Evolutionary conservation across 179 eudicot genomes (phyloP), one percentile per base, ranked within the genome.

Genomic region (Patellifolia procumbens): DNA sequence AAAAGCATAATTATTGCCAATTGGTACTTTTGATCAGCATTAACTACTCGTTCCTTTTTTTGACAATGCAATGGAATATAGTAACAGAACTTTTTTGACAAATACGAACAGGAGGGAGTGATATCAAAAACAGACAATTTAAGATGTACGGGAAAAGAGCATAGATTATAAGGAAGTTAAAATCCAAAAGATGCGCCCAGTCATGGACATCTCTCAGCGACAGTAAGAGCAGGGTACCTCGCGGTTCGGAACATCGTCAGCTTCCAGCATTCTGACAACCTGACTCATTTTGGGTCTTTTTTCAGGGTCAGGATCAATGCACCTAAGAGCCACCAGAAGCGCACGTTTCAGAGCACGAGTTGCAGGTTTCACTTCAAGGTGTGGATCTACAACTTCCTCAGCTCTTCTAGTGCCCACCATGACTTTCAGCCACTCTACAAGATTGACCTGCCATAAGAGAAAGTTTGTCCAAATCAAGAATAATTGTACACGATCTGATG

Each of bases 241-340:
- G 22, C 90, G 92, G 72, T 86, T 78, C 37, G 96, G 92, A 77
- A 81, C 87, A 35, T 91, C 97, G 69, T 92, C 96, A 66, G 91
- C 85, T 70, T 92, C 97, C 61, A 92, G 87, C 97, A 92, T 92
- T 72, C 90, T 80, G 17, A 91, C 97, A 79, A 91, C 92, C 55
- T 92, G 97, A 85, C 97, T 92, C 97, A 92, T 92, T 79, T 86
- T 92, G 77, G 97, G 97, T 68, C 97, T 86, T 80, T 92, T 92
- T 74, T 85, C 87, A 19, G 97, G 91, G 73, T 91, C 96, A 55
- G 97, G 96, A 81, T 92, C 97, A 69, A 92, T 90, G 78, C 96
- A 92, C 80, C 90, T 84, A 70, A 92, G 87, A 9, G 97, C 93
- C 72, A 89, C 93, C 55, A 92, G 79, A 87, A 92, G 95, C 17